These are phyloP conservation scores for Globisporangium irregulare DNA, from an alignment of 352 stramenopile species.

Conservation along the genomic window DNA sequence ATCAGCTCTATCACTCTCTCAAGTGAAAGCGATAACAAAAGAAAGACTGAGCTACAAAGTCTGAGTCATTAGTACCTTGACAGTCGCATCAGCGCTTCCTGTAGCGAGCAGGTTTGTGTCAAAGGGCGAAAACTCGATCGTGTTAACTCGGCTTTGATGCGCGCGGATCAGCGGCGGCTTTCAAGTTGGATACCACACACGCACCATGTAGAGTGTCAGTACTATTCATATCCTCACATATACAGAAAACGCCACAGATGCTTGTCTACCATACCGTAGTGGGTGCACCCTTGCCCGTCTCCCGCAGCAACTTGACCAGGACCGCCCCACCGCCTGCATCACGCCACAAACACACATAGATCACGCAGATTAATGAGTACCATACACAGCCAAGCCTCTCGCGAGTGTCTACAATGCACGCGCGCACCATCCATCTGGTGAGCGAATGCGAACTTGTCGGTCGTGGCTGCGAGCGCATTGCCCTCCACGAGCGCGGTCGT, in stretches of 20 bases:
- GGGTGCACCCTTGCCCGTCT: conserved; percentile 38
- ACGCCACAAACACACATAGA: no score
- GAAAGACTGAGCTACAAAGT: neutral
- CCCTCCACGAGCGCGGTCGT: conserved; percentile 38
- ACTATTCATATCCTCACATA: neutral
- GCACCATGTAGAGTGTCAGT: conserved; percentile 5
- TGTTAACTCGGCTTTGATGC: conserved; percentile 58
- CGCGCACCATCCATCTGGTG: conserved; percentile 55
- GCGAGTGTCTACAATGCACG: neutral
- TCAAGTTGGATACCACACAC: neutral
- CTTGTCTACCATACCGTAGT: conserved; percentile 19
- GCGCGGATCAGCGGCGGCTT: conserved; percentile 58
- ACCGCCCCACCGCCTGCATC: conserved; percentile 48
- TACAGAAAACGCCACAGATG: neutral
- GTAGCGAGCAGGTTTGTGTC: conserved; percentile 50
- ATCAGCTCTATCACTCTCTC: neutral
- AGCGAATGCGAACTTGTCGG: conserved; percentile 52
- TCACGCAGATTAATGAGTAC: neutral
- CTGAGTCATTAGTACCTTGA: conserved; percentile 30
- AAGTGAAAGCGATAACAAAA: conserved; percentile 1
- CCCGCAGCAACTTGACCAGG: conserved; percentile 48
- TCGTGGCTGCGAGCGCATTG: conserved; percentile 41
- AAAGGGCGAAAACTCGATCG: conserved; percentile 62
- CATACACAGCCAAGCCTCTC: neutral
- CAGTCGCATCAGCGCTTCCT: conserved; percentile 45